Evolutionary conservation across 257 asterid genomes (phyloP), one percentile per base, ranked within the genome.

Genomic region (Solanum clarkiae): DNA sequence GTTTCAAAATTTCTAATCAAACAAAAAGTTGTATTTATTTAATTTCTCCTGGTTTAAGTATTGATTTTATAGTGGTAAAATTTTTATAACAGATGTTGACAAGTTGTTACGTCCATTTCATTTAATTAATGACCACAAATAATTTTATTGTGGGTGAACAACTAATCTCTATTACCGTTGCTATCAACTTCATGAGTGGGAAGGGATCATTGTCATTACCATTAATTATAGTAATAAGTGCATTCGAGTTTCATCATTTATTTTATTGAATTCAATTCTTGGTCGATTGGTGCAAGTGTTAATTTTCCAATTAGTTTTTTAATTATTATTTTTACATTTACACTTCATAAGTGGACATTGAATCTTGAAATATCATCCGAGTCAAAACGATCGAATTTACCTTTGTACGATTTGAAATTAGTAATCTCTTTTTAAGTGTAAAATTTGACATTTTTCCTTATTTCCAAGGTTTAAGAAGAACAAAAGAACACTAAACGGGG

Each of bases 141-240:
- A 7, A 1, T 14, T 85, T 55, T 55, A 13, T 10, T 42, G 86
- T 81, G 86, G 86, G 80, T 86, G 88, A 84, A 75, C 82, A 29
- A 87, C 86, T 72, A 62, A 70, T 83, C 74, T 81, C 84, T 59
- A 70, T 65, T 59, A 87, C 85, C 84, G 81, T 68, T 84, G 80
- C 63, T 63, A 83, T 84, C 86, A 56, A 80, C 63, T 81, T 84
- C 62, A 9, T 85, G 85, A 49, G 87, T 74, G 72, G 88, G 84
- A 80, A 85, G 29, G 26, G 9, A 55, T 47, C 80, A 83, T 69
- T 24, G 17, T 47, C 80, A 83, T 80, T 49, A 66, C 29, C 63
- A 29, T 72, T 45, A 77, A 26, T 49, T 49, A 26, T 77, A 63
- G 15, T 44, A 77, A 47, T 49, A 22, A 75, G 45, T 77, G 62